A percentile compares a stretch with the other conserved stretches of the same genome.
These are phyloP conservation scores for Oryza officinalis DNA, from an alignment of 176 grass and related monocot species.

Conservation along the genomic window DNA sequence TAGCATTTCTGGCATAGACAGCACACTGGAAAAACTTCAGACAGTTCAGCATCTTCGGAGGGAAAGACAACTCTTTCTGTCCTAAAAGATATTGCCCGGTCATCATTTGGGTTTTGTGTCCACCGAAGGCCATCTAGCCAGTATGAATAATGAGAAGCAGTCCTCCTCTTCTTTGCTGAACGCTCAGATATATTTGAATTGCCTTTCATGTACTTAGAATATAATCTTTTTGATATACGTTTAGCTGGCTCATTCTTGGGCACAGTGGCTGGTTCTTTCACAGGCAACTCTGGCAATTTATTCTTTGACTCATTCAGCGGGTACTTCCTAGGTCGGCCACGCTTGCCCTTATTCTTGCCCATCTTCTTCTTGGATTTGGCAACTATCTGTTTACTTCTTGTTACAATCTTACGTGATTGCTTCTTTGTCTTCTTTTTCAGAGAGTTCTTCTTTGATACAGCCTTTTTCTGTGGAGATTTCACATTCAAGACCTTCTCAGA, in stretches of 20 bases:
- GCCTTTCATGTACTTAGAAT: constrained; percentile 60
- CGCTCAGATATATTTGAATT: constrained; percentile 39
- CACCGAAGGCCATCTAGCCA: constrained; percentile 91
- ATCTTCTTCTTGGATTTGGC: constrained; percentile 57
- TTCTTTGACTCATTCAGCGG: constrained; percentile 22
- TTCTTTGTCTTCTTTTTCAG: constrained; percentile 53
- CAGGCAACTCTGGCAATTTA: constrained; percentile 19
- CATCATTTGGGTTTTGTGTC: constrained; percentile 67
- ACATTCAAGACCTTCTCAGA: constrained; percentile 46
- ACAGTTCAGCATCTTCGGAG: constrained; percentile 48
- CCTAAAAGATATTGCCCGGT: constrained; percentile 66
- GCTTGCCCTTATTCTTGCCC: constrained; percentile 51
- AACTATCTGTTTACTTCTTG: constrained; percentile 53
- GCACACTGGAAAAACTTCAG: constrained; percentile 61
- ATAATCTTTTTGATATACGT: constrained; percentile 54
- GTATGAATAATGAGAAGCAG: constrained; percentile 66
- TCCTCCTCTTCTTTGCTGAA: constrained; percentile 66
- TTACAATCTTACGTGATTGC: constrained; percentile 37
- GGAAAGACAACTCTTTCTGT: constrained; percentile 71
- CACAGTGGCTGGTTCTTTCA: constrained; percentile 30
- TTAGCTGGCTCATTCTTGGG: constrained; percentile 37
- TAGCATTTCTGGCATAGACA: constrained; percentile 65
- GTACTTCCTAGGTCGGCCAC: constrained; percentile 40
- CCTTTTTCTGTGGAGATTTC: constrained; percentile 47
- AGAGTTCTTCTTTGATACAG: constrained; percentile 45